phyloP scores from a whole-genome alignment of 352 stramenopile species.

The Phytophthora agathidicida region DNA sequence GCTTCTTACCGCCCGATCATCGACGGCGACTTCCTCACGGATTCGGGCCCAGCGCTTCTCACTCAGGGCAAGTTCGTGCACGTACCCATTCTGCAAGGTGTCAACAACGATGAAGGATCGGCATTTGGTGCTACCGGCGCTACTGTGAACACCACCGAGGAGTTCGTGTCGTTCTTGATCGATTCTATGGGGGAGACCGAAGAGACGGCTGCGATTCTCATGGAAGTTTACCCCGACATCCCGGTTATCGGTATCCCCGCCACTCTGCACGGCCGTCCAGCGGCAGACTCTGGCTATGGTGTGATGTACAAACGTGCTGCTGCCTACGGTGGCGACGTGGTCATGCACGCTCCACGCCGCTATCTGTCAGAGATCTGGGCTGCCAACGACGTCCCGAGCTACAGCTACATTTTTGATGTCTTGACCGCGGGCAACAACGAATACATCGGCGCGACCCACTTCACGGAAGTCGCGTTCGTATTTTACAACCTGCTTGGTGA shows the following conservation, averaged over 20 bases:
- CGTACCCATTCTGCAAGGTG: slow-evolving; percentile 34
- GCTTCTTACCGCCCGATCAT: slow-evolving; percentile 25
- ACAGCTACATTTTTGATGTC: slow-evolving; percentile 40
- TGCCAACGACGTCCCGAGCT: slow-evolving; percentile 19
- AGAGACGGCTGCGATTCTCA: slow-evolving; percentile 4
- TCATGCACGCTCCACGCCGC: slow-evolving; percentile 22
- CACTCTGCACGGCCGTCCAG: slow-evolving; percentile 19
- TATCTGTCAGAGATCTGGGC: slow-evolving; percentile 31
- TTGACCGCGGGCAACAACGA: slow-evolving; percentile 4
- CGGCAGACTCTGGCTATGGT: slow-evolving; percentile 4
- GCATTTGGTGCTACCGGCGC: slow-evolving; percentile 14
- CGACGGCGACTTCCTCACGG: slow-evolving; percentile 33
- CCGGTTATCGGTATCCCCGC: slow-evolving; percentile 14
- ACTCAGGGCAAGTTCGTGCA: slow-evolving; percentile 33
- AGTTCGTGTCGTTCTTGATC: slow-evolving; percentile 25
- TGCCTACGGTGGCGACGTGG: slow-evolving; percentile 24
- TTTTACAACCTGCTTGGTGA: slow-evolving; percentile 33
- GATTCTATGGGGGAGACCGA: slow-evolving; percentile 13
- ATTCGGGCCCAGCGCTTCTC: slow-evolving; percentile 16
- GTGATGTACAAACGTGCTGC: slow-evolving; percentile 26
- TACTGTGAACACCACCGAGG: slow-evolving; percentile 21
- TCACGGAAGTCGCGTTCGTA: slow-evolving; percentile 36
- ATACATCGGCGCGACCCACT: slow-evolving; percentile 29
- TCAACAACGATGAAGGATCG: slow-evolving; percentile 34
- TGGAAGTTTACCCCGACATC: slow-evolving; percentile 28